Percentiles rank a stretch among this genome's conserved stretches.
Conservation (phyloP, 2,329 filamentous ascomycete genomes). For the Aschersonia sp. region DNA sequence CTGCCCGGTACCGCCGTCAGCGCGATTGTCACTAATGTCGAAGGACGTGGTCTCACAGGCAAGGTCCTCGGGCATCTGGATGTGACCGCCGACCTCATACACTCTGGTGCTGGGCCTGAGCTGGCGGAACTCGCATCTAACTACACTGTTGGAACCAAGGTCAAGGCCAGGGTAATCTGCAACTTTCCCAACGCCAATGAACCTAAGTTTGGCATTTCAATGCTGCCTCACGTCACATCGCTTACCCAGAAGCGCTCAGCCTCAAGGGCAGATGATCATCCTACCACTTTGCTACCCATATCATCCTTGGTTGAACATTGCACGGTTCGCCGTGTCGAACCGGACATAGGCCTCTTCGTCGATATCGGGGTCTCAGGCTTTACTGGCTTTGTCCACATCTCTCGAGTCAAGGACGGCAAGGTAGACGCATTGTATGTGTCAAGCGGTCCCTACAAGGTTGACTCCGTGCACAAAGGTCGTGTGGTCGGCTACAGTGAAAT, state of each 20-base stretch:
- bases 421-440: slow-evolving; percentile 68
- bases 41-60: slow-evolving; percentile 61
- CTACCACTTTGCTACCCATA: slow-evolving; percentile 47
- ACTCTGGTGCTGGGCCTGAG: slow-evolving; percentile 63
- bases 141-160: slow-evolving; percentile 70
- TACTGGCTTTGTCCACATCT: slow-evolving; percentile 88
- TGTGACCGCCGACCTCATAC: slow-evolving; percentile 78
- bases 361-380: slow-evolving; percentile 50
- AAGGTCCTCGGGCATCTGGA: slow-evolving; percentile 89
- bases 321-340: slow-evolving; percentile 66
- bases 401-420: slow-evolving; percentile 77
- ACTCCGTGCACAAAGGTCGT: slow-evolving; percentile 65
- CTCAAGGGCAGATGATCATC: slow-evolving; percentile 26
- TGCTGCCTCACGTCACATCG: slow-evolving; percentile 70
- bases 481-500: slow-evolving; percentile 77
- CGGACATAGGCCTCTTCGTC: slow-evolving; percentile 68
- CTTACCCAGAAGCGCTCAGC: slow-evolving; percentile 33
- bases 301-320: slow-evolving; percentile 67
- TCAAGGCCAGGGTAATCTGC: slow-evolving; percentile 77
- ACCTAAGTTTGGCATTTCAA: slow-evolving; percentile 74
- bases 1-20: slow-evolving; percentile 85
- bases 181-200: slow-evolving; percentile 68
- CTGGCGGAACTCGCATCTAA: slow-evolving; percentile 58
- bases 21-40: slow-evolving; percentile 64
- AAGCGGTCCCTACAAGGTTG: slow-evolving; percentile 64